Evolutionary conservation across 768 basidiomycete genomes (phyloP).

Genomic region (Crepidotus variabilis): DNA sequence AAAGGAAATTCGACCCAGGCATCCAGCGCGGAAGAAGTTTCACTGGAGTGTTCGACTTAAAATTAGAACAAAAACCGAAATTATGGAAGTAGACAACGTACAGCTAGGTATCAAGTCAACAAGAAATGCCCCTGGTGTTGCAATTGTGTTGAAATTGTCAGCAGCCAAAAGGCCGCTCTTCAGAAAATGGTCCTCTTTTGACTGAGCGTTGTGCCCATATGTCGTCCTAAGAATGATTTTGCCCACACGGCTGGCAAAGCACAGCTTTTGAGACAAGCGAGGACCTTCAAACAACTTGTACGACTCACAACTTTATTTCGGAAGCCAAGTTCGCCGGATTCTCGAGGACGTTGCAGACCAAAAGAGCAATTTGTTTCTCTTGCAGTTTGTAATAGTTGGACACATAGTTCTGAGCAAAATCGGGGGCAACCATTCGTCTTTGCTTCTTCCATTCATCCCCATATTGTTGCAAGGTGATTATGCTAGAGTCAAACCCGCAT

Average conservation of each 20-base stretch:
- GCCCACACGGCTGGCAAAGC: slow-evolving; percentile 37
- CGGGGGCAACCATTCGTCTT: slow-evolving; percentile 23
- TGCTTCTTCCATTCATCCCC: slow-evolving; percentile 35
- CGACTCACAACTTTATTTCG: slow-evolving; percentile 24
- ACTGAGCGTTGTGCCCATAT: slow-evolving; percentile 53
- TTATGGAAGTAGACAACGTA: slow-evolving; percentile 9
- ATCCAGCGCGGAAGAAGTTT: slow-evolving; percentile 51
- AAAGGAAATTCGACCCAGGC: slow-evolving; percentile 53
- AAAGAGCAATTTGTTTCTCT: slow-evolving; percentile 16
- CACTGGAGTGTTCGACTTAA: slow-evolving; percentile 20
- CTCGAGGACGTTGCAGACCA: slow-evolving; percentile 18
- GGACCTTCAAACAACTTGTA: not conserved
- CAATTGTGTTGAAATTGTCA: slow-evolving; percentile 45
- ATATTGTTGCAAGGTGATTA: slow-evolving; percentile 19
- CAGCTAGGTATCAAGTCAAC: slow-evolving; percentile 36
- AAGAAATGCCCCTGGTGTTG: slow-evolving; percentile 33
- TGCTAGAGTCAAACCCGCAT: not conserved
- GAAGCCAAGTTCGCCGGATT: slow-evolving; percentile 22
- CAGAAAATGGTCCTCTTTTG: slow-evolving; percentile 47
- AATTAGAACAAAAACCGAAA: not conserved
- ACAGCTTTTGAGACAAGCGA: not conserved
- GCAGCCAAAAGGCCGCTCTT: slow-evolving; percentile 43
- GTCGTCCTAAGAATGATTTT: slow-evolving; percentile 50
- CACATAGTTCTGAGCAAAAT: slow-evolving; percentile 14
- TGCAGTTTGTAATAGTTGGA: slow-evolving; percentile 16